phyloP scores from a whole-genome alignment of 169 alveolate species.

The Plasmodium chabaudi region DNA sequence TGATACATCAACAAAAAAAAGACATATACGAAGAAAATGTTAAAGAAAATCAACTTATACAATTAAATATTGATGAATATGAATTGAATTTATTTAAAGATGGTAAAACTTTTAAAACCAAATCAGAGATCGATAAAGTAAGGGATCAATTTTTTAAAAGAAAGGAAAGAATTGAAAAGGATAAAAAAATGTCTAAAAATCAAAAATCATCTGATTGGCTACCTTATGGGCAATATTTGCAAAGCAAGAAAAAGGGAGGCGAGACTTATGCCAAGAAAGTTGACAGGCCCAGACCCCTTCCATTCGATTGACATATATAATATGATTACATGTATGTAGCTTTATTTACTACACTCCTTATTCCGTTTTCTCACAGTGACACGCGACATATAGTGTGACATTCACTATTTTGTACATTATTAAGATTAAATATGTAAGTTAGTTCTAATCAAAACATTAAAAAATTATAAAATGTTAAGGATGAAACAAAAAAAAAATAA shows the following conservation, averaged over 20 bases:
- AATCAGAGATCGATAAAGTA: conserved; percentile 64
- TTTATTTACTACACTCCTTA: too few relatives aligned
- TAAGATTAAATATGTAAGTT: too few relatives aligned
- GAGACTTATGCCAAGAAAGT: conserved; percentile 79
- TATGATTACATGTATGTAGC: too few relatives aligned
- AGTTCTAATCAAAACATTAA: too few relatives aligned
- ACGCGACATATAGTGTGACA: too few relatives aligned
- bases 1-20: conserved; percentile 81
- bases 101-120: conserved; percentile 48
- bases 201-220: conserved; percentile 77
- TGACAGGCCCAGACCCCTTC: conserved; percentile 77
- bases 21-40: conserved; percentile 75
- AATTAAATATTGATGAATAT: conserved; percentile 83
- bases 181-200: conserved; percentile 47
- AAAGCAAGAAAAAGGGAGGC: conserved; percentile 84
- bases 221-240: conserved; percentile 81
- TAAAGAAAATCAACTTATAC: conserved; percentile 80
- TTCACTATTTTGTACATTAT: too few relatives aligned
- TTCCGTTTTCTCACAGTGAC: too few relatives aligned
- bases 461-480: too few relatives aligned
- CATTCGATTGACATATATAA: conserved; percentile 3
- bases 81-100: conserved; percentile 75
- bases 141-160: conserved; percentile 72
- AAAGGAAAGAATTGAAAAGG: conserved; percentile 49
- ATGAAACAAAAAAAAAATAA: too few relatives aligned